Evolutionary conservation across 129 eudicot species (phyloP).

Genomic region (Saposhnikovia divaricata): DNA sequence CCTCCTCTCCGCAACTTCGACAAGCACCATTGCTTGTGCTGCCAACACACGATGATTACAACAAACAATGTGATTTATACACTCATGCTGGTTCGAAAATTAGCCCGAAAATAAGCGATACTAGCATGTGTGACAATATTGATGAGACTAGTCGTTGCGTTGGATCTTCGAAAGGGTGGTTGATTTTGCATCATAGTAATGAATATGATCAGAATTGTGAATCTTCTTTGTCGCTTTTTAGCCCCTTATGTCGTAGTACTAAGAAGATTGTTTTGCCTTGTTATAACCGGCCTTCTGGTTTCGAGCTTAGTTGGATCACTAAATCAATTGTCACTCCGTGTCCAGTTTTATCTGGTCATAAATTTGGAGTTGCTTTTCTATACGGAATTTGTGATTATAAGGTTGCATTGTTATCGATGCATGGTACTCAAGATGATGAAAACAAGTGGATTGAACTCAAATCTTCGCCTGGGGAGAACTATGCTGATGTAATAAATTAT

Average conservation of each 20-base stretch:
- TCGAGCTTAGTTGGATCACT: neutral
- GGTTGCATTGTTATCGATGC: neutral
- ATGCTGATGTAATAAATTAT: neutral
- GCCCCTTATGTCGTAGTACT: neutral
- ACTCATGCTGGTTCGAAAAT: neutral
- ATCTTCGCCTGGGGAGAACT: neutral
- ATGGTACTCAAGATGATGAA: neutral
- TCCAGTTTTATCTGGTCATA: neutral
- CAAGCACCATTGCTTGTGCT: neutral
- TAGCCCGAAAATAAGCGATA: neutral
- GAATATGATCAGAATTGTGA: neutral
- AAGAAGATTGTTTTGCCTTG: neutral
- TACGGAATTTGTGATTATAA: neutral
- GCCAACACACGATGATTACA: neutral
- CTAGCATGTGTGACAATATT: neutral
- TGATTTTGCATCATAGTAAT: neutral
- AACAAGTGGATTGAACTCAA: neutral
- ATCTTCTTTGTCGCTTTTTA: neutral
- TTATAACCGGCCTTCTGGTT: neutral
- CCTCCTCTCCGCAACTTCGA: neutral
- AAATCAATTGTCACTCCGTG: neutral
- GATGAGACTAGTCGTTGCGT: neutral
- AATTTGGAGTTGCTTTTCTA: neutral
- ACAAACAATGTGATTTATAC: neutral
- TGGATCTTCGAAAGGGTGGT: neutral